Percentiles rank a stretch among this genome's conserved stretches.
Evolutionary conservation across 2,329 filamentous ascomycete genomes (phyloP).

Genomic region (Gaeumannomyces sp.): DNA sequence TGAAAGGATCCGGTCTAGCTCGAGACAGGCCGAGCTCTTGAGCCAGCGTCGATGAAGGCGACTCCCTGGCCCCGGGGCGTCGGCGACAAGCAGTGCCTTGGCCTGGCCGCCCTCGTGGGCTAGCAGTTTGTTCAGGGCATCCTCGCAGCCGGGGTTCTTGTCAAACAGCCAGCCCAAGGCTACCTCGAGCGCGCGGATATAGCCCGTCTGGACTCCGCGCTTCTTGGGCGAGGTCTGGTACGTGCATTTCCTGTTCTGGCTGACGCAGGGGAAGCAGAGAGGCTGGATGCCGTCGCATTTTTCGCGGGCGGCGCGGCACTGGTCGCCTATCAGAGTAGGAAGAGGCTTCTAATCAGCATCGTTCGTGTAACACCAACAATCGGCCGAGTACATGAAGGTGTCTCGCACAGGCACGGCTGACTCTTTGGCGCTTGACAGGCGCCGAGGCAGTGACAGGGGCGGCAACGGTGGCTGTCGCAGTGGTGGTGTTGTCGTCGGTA

Average conservation of each 20-base stretch:
- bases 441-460: slow-evolving; percentile 19
- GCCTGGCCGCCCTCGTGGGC: slow-evolving; percentile 1
- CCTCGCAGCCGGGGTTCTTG: slow-evolving; percentile 53
- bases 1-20: no score
- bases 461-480: slow-evolving; percentile 16
- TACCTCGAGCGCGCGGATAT: slow-evolving; percentile 67
- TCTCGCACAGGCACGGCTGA: slow-evolving; percentile 53
- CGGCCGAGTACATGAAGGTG: no score
- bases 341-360: no score
- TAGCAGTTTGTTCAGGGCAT: slow-evolving; percentile 48
- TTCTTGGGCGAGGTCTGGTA: slow-evolving; percentile 71
- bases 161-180: slow-evolving; percentile 62
- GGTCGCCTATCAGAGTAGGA: slow-evolving; percentile 33
- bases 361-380: no score
- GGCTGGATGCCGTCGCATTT: slow-evolving; percentile 68
- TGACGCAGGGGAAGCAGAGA: slow-evolving; percentile 59
- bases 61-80: no score
- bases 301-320: slow-evolving; percentile 60
- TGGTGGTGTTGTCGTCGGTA: not conserved
- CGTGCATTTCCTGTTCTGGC: slow-evolving; percentile 58
- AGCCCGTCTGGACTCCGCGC: slow-evolving; percentile 72
- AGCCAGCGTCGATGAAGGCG: no score
- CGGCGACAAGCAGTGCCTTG: not conserved
- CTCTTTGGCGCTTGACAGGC: slow-evolving; percentile 53
- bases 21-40: no score